A percentile compares a stretch with the other conserved stretches of the same genome.
Evolutionary conservation across 352 stramenopile genomes (phyloP).

Genomic region (Pythium sp.): DNA sequence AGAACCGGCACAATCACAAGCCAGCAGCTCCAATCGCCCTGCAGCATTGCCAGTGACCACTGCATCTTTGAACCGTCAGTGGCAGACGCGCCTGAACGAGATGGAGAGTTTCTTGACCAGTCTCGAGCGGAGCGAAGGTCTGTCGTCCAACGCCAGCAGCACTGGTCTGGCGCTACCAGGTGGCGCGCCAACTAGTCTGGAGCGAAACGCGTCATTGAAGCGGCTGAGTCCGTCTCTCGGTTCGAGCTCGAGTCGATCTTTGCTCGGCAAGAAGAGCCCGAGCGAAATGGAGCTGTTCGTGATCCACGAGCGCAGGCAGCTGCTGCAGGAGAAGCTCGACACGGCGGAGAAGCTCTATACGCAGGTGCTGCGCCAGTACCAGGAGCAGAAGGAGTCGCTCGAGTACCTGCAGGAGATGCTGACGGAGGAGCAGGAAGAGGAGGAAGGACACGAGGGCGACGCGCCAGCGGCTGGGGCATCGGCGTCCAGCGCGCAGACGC

Average conservation of each 20-base stretch:
- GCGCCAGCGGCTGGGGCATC: background rate
- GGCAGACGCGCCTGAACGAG: conserved; percentile 41
- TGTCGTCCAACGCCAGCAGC: background rate
- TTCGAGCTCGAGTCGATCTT: conserved; percentile 24
- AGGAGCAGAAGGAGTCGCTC: conserved; percentile 60
- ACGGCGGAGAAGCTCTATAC: conserved; percentile 69
- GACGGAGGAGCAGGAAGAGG: conserved; percentile 39
- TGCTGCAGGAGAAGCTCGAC: conserved; percentile 62
- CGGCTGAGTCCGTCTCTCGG: conserved; percentile 1
- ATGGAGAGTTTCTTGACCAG: conserved; percentile 55
- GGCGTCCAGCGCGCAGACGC: conserved; percentile 2
- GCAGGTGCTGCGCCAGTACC: conserved; percentile 62
- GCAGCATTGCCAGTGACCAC: background rate
- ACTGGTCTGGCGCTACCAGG: background rate
- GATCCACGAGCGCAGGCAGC: conserved; percentile 38
- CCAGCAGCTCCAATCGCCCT: background rate
- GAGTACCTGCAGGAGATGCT: conserved; percentile 62
- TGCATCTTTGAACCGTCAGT: conserved; percentile 17
- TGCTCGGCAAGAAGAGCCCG: conserved; percentile 24
- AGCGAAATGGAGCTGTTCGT: conserved; percentile 28
- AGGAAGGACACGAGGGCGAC: conserved; percentile 20
- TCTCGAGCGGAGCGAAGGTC: conserved; percentile 11
- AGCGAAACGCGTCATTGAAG: conserved; percentile 1
- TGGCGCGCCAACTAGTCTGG: background rate
- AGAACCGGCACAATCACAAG: background rate